Conservation (phyloP, 257 asterid genomes). For the Nicotiana obtusifolia region DNA sequence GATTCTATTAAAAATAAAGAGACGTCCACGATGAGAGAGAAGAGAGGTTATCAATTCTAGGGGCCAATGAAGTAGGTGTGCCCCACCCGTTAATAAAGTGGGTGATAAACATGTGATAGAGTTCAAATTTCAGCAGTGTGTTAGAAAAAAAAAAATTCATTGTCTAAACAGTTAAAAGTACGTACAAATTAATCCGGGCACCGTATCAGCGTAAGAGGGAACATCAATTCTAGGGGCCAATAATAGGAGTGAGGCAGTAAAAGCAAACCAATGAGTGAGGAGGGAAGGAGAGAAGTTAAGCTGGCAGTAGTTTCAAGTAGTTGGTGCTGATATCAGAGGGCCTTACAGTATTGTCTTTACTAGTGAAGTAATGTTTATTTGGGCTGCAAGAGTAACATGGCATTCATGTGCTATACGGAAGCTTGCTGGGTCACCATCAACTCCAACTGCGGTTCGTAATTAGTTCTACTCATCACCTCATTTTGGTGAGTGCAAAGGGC, state of each 20-base stretch:
- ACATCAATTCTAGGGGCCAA: background rate
- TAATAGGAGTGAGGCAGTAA: background rate
- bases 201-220: no score
- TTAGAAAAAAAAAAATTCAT: no score
- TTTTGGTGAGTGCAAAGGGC: background rate
- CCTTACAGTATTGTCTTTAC: background rate
- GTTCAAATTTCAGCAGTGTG: no score
- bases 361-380: background rate
- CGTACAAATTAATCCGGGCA: background rate
- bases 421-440: conserved; percentile 37
- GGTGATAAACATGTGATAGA: no score
- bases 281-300: conserved; percentile 7
- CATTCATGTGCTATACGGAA: conserved; percentile 58
- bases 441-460: background rate
- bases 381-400: conserved; percentile 64
- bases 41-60: no score
- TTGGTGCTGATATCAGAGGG: conserved; percentile 26
- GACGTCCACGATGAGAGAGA: no score
- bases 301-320: conserved; percentile 22
- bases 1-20: no score
- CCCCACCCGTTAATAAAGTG: no score
- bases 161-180: no score
- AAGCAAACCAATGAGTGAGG: background rate
- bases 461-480: conserved; percentile 1
- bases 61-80: no score